These are phyloP conservation scores for Tylopilus felleus DNA, from an alignment of 768 basidiomycete genomes.

Conservation along the genomic window DNA sequence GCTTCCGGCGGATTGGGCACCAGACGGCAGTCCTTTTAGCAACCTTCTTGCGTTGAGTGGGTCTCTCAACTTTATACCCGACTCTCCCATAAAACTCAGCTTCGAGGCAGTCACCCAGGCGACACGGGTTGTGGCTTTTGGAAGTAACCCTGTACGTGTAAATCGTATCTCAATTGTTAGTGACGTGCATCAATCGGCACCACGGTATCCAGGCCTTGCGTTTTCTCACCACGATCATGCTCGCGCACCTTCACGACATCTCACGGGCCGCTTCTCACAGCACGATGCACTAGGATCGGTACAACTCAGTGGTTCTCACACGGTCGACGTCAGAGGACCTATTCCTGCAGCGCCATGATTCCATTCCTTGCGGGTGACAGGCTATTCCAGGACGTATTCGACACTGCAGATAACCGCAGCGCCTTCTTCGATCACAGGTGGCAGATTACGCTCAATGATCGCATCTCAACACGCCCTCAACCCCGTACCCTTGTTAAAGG, in stretches of 20 bases:
- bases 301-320: constrained; percentile 18
- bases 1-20: constrained; percentile 2
- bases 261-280: constrained; percentile 23
- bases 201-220: constrained; percentile 16
- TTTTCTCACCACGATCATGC: constrained; percentile 18
- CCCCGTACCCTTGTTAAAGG: constrained; percentile 19
- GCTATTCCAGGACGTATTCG: constrained; percentile 19
- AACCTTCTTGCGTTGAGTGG: background rate
- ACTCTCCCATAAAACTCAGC: constrained; percentile 7
- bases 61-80: constrained; percentile 23
- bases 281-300: constrained; percentile 3
- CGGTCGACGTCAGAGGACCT: constrained; percentile 8
- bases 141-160: constrained; percentile 14
- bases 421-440: constrained; percentile 24
- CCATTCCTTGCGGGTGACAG: constrained; percentile 17
- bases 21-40: constrained; percentile 4
- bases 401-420: constrained; percentile 14
- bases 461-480: constrained; percentile 21
- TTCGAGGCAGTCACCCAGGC: constrained; percentile 24
- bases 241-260: constrained; percentile 5
- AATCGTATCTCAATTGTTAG: constrained; percentile 9
- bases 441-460: constrained; percentile 19
- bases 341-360: constrained; percentile 19
- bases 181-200: constrained; percentile 17
- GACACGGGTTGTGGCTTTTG: constrained; percentile 15